Evolutionary conservation across 805 yeast species (phyloP).

Genomic region (Yarrowia phangngaensis): DNA sequence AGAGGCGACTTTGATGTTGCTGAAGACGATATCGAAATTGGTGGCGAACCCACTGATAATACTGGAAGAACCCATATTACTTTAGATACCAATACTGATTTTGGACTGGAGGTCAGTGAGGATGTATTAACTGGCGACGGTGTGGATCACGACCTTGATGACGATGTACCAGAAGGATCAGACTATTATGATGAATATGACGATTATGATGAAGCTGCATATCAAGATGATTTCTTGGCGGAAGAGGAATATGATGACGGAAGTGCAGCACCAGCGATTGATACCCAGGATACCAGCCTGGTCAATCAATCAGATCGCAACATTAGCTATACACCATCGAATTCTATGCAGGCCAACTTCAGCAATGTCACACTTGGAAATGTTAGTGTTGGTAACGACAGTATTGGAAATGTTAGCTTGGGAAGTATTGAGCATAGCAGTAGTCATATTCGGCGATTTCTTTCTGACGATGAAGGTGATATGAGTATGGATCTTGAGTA

Average conservation of each 20-base stretch:
- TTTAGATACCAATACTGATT: slow-evolving; percentile 5
- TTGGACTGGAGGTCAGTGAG: slow-evolving; percentile 19
- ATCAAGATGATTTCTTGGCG: slow-evolving; percentile 21
- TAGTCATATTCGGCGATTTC: slow-evolving; percentile 6
- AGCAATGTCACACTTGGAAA: slow-evolving; percentile 21
- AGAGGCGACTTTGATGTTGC: slow-evolving; percentile 30
- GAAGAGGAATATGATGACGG: slow-evolving; percentile 23
- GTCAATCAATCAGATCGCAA: slow-evolving; percentile 8
- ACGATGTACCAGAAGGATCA: slow-evolving; percentile 32
- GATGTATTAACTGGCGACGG: slow-evolving; percentile 3
- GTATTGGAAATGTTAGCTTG: slow-evolving; percentile 17
- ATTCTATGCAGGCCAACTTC: slow-evolving; percentile 1
- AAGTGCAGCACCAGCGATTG: slow-evolving; percentile 1
- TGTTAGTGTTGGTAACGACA: slow-evolving; percentile 18
- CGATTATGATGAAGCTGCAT: slow-evolving; percentile 19
- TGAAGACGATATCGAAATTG: slow-evolving; percentile 31
- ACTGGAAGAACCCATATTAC: slow-evolving; percentile 18
- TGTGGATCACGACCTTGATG: slow-evolving; percentile 31
- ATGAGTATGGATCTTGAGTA: slow-evolving; percentile 19
- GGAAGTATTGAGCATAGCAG: slow-evolving; percentile 20
- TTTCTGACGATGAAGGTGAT: slow-evolving; percentile 9
- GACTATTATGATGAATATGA: slow-evolving; percentile 20
- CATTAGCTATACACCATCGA: slow-evolving; percentile 8
- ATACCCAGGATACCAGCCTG: slow-evolving; percentile 7
- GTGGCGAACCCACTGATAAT: slow-evolving; percentile 18